Evolutionary conservation across 805 yeast genomes (phyloP), one percentile per base, ranked within the genome.

Genomic region (Cyberlindnera saturnus): DNA sequence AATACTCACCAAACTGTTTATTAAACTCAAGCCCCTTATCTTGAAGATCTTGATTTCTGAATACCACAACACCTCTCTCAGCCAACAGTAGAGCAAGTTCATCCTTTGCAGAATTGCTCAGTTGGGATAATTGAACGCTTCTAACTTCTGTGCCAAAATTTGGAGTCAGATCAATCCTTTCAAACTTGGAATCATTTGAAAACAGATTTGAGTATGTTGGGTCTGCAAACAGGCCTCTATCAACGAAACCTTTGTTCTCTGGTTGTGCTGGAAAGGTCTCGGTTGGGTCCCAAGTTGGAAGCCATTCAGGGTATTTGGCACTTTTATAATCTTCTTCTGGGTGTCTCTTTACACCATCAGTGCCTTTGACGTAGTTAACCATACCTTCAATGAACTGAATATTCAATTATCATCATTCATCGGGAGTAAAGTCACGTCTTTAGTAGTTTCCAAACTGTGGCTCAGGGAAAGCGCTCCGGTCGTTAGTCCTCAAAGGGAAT

Each of bases 41-140:
- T 39, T 77, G 75, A 47, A 84, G 73, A 59, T 84, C 87, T 61
- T 82, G 87, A 46, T 77, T 71, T 57, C 82, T 71, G 60, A 82
- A 79, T 5, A 78, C 74, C 29, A 77, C 81, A 33, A 84, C 84
- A 58, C 86, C 87, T 57, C 84, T 67, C 57, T 80, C 79, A 16
- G 85, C 89, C 35, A 82, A 79, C 28, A 72, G 69, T 31, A 80
- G 65, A 3, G 90, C 88, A 47, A 84, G 69, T 50, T 84, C 90
- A 53, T 83, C 82, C 59, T 79, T 36, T 80, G 76, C 87, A 30
- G 66, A 64, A 39, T 68, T 71, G 42, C 69, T 60, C 50, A 83
- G 70, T 42, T 69, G 62, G 14, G 82, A 74, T 42, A 82, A 65
- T 57, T 81, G 87, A 35, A 83, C 83, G 14, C 57, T 60, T 19